Evolutionary conservation across 768 basidiomycete species (phyloP).

Genomic region (Auricularia sp.): DNA sequence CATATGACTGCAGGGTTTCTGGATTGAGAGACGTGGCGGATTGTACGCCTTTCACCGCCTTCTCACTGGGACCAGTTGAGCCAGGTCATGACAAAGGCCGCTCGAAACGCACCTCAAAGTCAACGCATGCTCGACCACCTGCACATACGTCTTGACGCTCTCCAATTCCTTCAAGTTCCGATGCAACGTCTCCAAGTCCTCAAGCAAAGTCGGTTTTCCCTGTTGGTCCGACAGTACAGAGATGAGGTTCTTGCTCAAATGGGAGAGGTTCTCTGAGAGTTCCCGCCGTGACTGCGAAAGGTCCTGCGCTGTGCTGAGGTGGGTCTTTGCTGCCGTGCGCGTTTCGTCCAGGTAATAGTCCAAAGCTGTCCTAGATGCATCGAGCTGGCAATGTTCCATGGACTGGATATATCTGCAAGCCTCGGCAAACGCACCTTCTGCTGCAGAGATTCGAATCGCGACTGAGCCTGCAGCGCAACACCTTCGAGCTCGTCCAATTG

Average conservation of each 20-base stretch:
- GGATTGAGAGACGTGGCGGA: conserved; percentile 18
- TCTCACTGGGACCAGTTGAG: background rate
- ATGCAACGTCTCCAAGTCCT: conserved; percentile 75
- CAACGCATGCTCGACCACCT: conserved; percentile 59
- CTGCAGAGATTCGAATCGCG: too few species aligned
- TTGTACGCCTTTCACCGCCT: conserved; percentile 29
- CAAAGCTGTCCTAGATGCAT: too few species aligned
- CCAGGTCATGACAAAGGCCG: background rate
- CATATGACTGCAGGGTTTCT: too few species aligned
- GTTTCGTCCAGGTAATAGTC: too few species aligned
- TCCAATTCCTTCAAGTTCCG: conserved; percentile 66
- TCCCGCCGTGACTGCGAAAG: conserved; percentile 67
- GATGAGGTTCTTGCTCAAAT: conserved; percentile 53
- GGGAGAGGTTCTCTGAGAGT: conserved; percentile 65
- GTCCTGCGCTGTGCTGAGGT: conserved; percentile 58
- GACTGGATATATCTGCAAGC: too few species aligned
- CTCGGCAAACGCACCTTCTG: too few species aligned
- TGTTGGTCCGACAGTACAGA: conserved; percentile 42
- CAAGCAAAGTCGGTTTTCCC: conserved; percentile 52
- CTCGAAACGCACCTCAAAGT: conserved; percentile 48
- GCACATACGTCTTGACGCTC: conserved; percentile 65
- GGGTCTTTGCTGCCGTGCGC: conserved; percentile 33
- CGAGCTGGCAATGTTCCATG: too few species aligned
- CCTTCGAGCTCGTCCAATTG: too few species aligned
- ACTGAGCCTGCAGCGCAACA: too few species aligned